phyloP scores from a whole-genome alignment of 345 rosid genomes.

The Dipteronia dyeriana region DNA sequence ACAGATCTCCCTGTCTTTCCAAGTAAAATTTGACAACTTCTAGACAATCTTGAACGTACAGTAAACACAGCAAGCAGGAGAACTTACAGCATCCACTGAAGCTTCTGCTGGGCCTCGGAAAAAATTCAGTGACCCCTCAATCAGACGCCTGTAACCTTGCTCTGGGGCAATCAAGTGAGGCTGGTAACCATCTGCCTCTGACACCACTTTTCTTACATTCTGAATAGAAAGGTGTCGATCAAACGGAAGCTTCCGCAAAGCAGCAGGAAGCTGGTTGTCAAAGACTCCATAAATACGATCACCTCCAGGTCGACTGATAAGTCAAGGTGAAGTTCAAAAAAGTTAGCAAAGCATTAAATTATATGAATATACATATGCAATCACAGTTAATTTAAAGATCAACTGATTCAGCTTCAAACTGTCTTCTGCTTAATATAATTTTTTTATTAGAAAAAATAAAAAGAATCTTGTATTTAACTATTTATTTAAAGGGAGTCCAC shows the following conservation, averaged over 20 bases:
- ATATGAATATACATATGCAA: not conserved
- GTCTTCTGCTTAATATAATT: not conserved
- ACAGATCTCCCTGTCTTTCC: not conserved
- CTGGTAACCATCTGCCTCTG: conserved; percentile 89
- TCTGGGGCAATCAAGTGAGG: conserved; percentile 90
- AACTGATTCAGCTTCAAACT: not conserved
- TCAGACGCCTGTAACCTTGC: conserved; percentile 78
- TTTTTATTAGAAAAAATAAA: not conserved
- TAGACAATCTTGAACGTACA: not conserved
- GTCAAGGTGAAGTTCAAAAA: conserved; percentile 11
- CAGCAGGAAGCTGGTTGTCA: conserved; percentile 90
- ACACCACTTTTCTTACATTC: conserved; percentile 70
- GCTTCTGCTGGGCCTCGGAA: conserved; percentile 92
- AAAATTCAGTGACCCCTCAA: conserved; percentile 65
- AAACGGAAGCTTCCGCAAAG: conserved; percentile 82
- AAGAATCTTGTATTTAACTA: not conserved
- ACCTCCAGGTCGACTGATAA: conserved; percentile 76
- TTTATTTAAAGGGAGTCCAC: not conserved
- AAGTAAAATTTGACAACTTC: not conserved
- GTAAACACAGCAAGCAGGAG: conserved; percentile 5
- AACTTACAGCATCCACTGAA: conserved; percentile 82
- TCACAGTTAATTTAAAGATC: not conserved
- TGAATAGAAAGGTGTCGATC: conserved; percentile 84
- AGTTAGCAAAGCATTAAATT: not conserved
- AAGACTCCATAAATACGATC: conserved; percentile 83